Evolutionary conservation across 257 asterid species (phyloP), one percentile per base, ranked within the genome.

Genomic region (Nicotiana otophora): DNA sequence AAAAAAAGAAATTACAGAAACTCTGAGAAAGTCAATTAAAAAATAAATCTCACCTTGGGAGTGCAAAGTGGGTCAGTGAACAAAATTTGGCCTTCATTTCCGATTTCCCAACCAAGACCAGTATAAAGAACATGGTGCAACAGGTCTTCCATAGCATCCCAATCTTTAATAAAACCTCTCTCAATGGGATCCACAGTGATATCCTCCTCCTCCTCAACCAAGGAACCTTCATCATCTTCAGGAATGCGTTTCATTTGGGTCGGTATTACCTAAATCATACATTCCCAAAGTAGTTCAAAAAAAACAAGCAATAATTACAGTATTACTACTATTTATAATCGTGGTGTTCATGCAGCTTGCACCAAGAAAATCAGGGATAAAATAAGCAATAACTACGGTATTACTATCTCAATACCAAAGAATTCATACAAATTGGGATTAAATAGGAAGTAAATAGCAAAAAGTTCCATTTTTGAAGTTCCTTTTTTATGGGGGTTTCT

Each of bases 91-190:
- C 99, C 99, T 89, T 96, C 99, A 67, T 96, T 94, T 76, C 99
- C 99, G 12, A 93, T 93, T 85, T 96, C 99, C 98, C 98, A 96
- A 63, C 98, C 99, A 76, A 96, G 89, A 76, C 94, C 94, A 82
- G 89, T 84, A 84, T 96, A 96, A 69, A 96, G 87, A 70, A 91
- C 94, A 88, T 96, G 93, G 81, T 85, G 89, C 78, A 96, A 85
- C 33, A 96, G 90, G 88, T 96, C 99, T 88, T 96, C 99, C 90
- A 93, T 89, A 70, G 99, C 99, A 88, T 96, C 99, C 99, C 99
- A 94, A 76, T 96, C 98, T 64, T 84, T 89, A 53, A 94, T 85
- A 82, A 92, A 96, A 72, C 99, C 99, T 84, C 98, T 90, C 15
- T 85, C 90, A 86, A 96, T 90, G 33, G 99, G 98, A 81, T 96